A percentile compares a stretch with the other conserved stretches of the same genome.
These are phyloP conservation scores for Scheffersomyces segobiensis DNA, from an alignment of 1,139 yeast species.

Conservation along the genomic window DNA sequence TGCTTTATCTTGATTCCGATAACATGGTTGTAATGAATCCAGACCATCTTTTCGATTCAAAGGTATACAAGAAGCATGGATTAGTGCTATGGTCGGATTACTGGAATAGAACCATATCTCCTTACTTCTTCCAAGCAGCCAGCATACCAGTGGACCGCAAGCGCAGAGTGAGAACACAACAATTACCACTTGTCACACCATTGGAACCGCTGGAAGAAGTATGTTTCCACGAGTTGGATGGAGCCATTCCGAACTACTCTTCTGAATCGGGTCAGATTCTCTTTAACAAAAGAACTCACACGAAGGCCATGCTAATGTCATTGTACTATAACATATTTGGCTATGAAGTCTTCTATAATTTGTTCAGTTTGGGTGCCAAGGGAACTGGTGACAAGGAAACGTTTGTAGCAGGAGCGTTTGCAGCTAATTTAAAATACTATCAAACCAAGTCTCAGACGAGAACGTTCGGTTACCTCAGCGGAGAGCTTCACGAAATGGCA, in stretches of 20 bases:
- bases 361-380: slow-evolving; percentile 16
- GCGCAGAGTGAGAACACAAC: slow-evolving; percentile 1
- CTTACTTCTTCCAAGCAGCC: slow-evolving; percentile 14
- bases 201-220: slow-evolving; percentile 1
- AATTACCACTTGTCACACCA: not conserved
- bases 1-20: slow-evolving; percentile 17
- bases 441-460: slow-evolving; percentile 8
- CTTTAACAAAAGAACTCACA: slow-evolving; percentile 15
- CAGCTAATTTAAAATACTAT: slow-evolving; percentile 10
- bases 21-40: slow-evolving; percentile 15
- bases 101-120: slow-evolving; percentile 18
- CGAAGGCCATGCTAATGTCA: slow-evolving; percentile 13
- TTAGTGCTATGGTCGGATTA: slow-evolving; percentile 20
- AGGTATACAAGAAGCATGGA: slow-evolving; percentile 25
- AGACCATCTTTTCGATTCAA: slow-evolving; percentile 21
- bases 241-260: slow-evolving; percentile 17
- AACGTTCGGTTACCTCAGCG: slow-evolving; percentile 3
- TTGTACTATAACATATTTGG: slow-evolving; percentile 17
- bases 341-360: slow-evolving; percentile 14
- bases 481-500: not conserved
- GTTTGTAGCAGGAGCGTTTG: slow-evolving; percentile 13
- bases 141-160: slow-evolving; percentile 8
- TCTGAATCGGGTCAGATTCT: slow-evolving; percentile 17
- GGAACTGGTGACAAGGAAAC: slow-evolving; percentile 21
- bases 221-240: slow-evolving; percentile 11